Evolutionary conservation across 2,329 filamentous ascomycete species (phyloP), one percentile per base, ranked within the genome.

Genomic region (Canariomyces notabilis): DNA sequence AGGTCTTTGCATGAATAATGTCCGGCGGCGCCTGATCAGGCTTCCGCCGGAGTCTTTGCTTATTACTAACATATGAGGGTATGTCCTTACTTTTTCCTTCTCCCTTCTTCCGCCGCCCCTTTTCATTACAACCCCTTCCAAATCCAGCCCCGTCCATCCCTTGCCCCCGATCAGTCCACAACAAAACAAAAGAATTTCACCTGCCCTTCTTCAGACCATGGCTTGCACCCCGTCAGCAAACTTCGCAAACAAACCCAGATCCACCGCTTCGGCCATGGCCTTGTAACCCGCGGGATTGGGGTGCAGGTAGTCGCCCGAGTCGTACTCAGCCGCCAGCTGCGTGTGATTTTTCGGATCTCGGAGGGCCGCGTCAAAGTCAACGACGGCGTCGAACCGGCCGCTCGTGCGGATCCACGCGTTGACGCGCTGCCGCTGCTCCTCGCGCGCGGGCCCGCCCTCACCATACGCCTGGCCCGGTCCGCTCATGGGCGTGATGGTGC

Each of bases 261-360:
- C 76, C 39, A 83, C 76, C 38, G 65, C 62, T 33, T 73, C 67
- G 3, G 77, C 80, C 63, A 84, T 66, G 5, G 69, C 69, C 57
- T 71, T 64, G 57, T 81, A 84, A 1, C 78, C 80, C 3, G 53
- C 61, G 2, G 71, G 68, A 55, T 74, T 80, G 2, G 76, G 68
- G 64, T 85, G 81, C 54, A 85, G 59, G 57, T 78, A 77, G 59
- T 84, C 80, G 0, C 80, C 80, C 2, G 67, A 72, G 51, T 83
- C 71, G 53, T 71, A 82, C 49, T 55, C 52, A 6, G 62, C 59
- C 18, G 63, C 64, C 58, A 82, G 56, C 58, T 67, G 62, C 20
- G 67, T 74, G 33, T 50, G 64, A 37, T 74, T 71, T 29, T 60
- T 59, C 3, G 67, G 65, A 57, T 83, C 73, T 32, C 75, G 63